These are phyloP conservation scores for Cladosporium sp. DNA, from an alignment of 2,329 filamentous ascomycete species.

Conservation along the genomic window DNA sequence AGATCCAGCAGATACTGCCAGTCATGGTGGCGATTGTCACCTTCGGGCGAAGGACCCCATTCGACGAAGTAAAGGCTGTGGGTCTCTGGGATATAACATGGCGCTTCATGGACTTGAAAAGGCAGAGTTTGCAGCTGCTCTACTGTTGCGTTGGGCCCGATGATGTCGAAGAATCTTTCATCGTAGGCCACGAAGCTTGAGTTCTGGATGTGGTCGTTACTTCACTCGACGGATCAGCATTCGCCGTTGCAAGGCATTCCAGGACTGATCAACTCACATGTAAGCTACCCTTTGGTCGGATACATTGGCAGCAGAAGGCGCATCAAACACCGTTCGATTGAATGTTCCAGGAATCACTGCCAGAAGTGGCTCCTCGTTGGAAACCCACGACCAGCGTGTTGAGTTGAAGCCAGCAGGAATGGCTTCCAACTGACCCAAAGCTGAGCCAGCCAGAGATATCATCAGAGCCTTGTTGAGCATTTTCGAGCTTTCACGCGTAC, in stretches of 20 bases:
- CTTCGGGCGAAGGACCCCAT: conserved; percentile 7
- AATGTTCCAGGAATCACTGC: conserved; percentile 6
- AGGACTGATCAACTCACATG: neutral
- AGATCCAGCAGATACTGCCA: conserved; percentile 14
- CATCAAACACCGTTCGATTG: conserved; percentile 10
- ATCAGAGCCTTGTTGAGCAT: neutral
- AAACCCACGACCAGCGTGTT: conserved; percentile 2
- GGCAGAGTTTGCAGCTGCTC: conserved; percentile 22
- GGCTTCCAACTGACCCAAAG: neutral
- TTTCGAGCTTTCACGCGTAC: too few relatives aligned
- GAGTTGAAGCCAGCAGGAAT: neutral
- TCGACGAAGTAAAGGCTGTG: conserved; percentile 22
- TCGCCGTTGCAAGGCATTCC: too few relatives aligned
- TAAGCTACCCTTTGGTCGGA: neutral
- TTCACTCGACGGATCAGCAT: neutral
- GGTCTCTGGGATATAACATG: conserved; percentile 22
- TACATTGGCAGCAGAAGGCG: conserved; percentile 4
- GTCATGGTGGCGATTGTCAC: conserved; percentile 7
- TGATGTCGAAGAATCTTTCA: conserved; percentile 22
- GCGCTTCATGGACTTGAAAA: conserved; percentile 23
- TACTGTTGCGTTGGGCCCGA: conserved; percentile 23
- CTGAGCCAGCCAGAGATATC: neutral
- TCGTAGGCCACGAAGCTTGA: conserved; percentile 26
- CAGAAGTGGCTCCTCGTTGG: conserved; percentile 4
- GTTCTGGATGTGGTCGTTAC: conserved; percentile 15